Evolutionary conservation across 164 flowering plant species (phyloP).

Genomic region (Umbilicus rupestris): DNA sequence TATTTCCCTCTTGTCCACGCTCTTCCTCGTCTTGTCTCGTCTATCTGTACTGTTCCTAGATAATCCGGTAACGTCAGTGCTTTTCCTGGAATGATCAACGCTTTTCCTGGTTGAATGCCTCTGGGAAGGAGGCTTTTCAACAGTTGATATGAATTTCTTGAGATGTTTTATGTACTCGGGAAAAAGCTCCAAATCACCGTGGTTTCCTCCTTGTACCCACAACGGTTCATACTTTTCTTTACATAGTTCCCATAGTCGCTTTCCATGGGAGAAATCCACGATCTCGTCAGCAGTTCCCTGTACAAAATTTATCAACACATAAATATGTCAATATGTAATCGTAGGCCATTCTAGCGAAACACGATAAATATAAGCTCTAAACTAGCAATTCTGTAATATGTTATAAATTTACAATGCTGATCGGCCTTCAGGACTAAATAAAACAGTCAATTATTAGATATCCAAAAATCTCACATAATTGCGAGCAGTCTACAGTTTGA

Average conservation of each 20-base stretch:
- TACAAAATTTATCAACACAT: background rate
- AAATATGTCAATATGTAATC: no score
- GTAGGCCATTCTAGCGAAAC: no score
- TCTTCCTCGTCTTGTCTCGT: conserved; percentile 65
- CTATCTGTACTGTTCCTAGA: conserved; percentile 75
- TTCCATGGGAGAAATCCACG: conserved; percentile 91
- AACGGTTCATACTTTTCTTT: conserved; percentile 85
- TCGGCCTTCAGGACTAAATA: no score
- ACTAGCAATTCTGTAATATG: no score
- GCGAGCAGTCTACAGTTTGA: background rate
- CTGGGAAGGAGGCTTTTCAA: conserved; percentile 57
- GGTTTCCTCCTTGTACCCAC: conserved; percentile 89
- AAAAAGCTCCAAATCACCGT: conserved; percentile 73
- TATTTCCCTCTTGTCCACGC: conserved; percentile 30
- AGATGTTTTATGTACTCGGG: conserved; percentile 84
- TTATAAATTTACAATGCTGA: no score
- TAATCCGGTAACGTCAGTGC: conserved; percentile 51
- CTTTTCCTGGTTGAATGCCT: conserved; percentile 47
- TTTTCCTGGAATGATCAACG: conserved; percentile 30
- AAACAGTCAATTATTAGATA: background rate
- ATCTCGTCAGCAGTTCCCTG: conserved; percentile 94
- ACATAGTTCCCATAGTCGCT: conserved; percentile 87
- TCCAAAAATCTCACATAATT: background rate
- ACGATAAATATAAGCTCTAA: no score
- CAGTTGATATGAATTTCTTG: conserved; percentile 62